Evolutionary conservation across 192 early-diverging fungal species (phyloP).

Genomic region (Linderina pennispora): DNA sequence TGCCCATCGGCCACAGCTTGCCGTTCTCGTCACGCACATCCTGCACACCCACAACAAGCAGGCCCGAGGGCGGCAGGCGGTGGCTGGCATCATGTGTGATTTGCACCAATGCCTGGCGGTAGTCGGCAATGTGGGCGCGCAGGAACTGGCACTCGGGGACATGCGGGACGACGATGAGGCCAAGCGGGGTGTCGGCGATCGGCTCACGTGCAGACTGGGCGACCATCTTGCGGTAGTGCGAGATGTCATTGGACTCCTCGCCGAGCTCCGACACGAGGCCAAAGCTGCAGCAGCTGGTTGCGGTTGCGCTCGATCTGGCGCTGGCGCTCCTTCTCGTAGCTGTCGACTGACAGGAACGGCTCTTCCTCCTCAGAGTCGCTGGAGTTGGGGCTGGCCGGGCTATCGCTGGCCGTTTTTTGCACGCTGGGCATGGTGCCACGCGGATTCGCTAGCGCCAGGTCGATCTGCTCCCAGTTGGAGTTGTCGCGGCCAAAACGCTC

Average conservation of each 20-base stretch:
- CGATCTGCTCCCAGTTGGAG: constrained; percentile 73
- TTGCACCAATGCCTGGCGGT: constrained; percentile 59
- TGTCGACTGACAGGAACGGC: too few relatives aligned
- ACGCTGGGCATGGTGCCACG: too few relatives aligned
- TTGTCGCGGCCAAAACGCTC: constrained; percentile 83
- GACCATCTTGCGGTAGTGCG: constrained; percentile 61
- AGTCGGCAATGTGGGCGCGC: constrained; percentile 47
- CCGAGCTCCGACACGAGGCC: constrained; percentile 78
- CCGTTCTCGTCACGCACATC: constrained; percentile 56
- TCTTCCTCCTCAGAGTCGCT: too few relatives aligned
- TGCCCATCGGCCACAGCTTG: constrained; percentile 66
- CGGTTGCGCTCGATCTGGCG: constrained; percentile 43
- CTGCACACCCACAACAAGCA: constrained; percentile 65
- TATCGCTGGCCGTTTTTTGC: too few relatives aligned
- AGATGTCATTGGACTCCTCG: constrained; percentile 67
- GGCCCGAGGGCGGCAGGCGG: constrained; percentile 54
- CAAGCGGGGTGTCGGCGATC: constrained; percentile 26
- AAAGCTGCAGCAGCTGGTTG: constrained; percentile 39
- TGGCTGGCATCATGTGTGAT: constrained; percentile 51
- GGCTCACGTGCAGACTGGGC: constrained; percentile 38
- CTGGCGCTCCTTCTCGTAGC: constrained; percentile 44
- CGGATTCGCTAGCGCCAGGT: constrained; percentile 53
- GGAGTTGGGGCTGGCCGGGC: too few relatives aligned
- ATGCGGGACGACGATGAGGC: constrained; percentile 59
- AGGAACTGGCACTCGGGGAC: constrained; percentile 45